Base-by-base conservation (phyloP, 2,329 filamentous ascomycete species). In the Colletotrichum orchidophilum region DNA sequence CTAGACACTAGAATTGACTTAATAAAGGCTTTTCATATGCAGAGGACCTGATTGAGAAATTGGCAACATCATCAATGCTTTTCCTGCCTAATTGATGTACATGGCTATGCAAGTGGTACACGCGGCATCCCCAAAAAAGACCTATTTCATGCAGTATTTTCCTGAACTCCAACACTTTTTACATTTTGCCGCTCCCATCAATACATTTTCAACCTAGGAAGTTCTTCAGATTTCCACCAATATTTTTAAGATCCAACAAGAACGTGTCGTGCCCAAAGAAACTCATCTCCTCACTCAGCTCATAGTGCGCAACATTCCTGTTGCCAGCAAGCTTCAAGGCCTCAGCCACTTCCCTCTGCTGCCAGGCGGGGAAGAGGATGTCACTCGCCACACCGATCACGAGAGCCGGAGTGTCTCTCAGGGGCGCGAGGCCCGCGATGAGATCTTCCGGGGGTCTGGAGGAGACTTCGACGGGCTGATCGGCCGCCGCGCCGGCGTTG, bases 181-280 rank as follows among this genome's bases (percentile, higher is more conserved):
- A 15, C 9, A 13, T 9, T 18, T 54, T 18, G 12, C 11, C 2
- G 21, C 7, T 15, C 29, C 12, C 13, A 6, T 6, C 18, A 3
- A 9, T 5, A 27, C 29, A 13, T 6, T 9, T 9, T 77, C 72
- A 96, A 1, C 87, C 88, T 75, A 99, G 81, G 80, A 99, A 99
- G 75, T 88, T 88, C 76, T 90, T 91, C 57, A 99, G 84, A 60
- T 91, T 93, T 0, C 94, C 95, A 4, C 96, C 96, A 60, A 99
- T 94, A 76, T 97, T 93, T 83, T 97, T 91, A 68, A 98, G 83
- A 82, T 99, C 96, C 53, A 99, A 84, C 77, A 99, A 82, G 80
- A 99, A 99, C 0, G 96, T 98, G 79, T 99, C 96, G 78, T 99
- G 96, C 0, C 96, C 96, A 80, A 99, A 99, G 76, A 97, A 83